Evolutionary conservation across 108 stramenopile species (phyloP).

Genomic region (Stephanodiscus minutulus): DNA sequence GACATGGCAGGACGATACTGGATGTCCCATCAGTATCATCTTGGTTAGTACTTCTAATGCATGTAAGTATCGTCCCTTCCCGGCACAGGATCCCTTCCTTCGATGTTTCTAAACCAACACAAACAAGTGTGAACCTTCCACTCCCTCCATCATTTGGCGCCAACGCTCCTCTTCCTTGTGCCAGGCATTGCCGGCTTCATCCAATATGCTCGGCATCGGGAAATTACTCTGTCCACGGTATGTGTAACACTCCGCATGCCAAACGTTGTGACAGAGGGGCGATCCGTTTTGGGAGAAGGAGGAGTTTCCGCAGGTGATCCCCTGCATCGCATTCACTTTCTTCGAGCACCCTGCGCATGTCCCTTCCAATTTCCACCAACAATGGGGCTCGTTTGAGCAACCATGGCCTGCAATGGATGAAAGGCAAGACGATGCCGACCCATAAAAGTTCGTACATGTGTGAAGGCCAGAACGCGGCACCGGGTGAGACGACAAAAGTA

Average conservation of each 20-base stretch:
- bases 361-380: slow-evolving; percentile 35
- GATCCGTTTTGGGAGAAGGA: slow-evolving; percentile 14
- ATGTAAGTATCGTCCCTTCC: slow-evolving; percentile 1
- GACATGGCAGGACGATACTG: no score
- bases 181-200: slow-evolving; percentile 1
- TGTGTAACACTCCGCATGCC: no score
- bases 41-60: no score
- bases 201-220: slow-evolving; percentile 3
- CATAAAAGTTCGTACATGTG: slow-evolving; percentile 42
- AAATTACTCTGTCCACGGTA: slow-evolving; percentile 23
- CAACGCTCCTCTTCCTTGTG: slow-evolving; percentile 4
- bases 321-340: slow-evolving; percentile 6
- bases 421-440: slow-evolving; percentile 41
- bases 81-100: slow-evolving; percentile 3
- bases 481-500: slow-evolving; percentile 10
- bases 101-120: slow-evolving; percentile 45
- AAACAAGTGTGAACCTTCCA: neutral
- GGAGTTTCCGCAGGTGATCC: slow-evolving; percentile 49
- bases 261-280: slow-evolving; percentile 24
- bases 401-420: slow-evolving; percentile 37
- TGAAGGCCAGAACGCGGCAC: slow-evolving; percentile 26
- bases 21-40: no score
- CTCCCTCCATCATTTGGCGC: no score
- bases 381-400: slow-evolving; percentile 13
- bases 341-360: slow-evolving; percentile 24